A percentile compares a stretch with the other conserved stretches of the same genome.
These are phyloP conservation scores for Colletotrichum cuscutae DNA, from an alignment of 2,329 filamentous ascomycete genomes.

Conservation along the genomic window DNA sequence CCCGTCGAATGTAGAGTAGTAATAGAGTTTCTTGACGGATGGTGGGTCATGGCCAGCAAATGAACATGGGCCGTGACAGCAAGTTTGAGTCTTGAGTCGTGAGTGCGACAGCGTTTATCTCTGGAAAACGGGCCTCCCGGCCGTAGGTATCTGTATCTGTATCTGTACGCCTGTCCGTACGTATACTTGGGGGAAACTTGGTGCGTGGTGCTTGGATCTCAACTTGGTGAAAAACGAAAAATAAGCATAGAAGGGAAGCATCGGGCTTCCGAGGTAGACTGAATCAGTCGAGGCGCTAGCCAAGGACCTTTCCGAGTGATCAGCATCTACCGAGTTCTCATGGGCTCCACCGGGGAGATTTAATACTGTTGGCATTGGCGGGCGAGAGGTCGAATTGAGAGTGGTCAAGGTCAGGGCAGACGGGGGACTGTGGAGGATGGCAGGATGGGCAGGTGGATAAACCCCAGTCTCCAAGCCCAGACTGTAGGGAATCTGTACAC, in stretches of 20 bases:
- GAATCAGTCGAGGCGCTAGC: conserved; percentile 18
- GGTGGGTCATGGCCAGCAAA: neutral
- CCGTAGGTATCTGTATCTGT: neutral
- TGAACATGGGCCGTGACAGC: neutral
- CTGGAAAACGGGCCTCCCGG: neutral
- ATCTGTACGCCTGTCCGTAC: neutral
- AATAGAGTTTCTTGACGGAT: neutral
- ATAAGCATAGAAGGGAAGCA: conserved; percentile 7
- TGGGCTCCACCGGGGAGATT: conserved; percentile 26
- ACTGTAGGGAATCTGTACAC: neutral
- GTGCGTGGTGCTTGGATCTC: neutral
- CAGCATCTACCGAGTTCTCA: conserved; percentile 29
- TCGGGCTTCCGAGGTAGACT: conserved; percentile 12
- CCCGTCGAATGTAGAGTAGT: neutral
- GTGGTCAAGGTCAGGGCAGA: conserved; percentile 18
- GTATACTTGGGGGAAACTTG: too few species aligned
- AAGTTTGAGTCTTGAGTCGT: neutral
- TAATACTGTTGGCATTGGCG: conserved; percentile 30
- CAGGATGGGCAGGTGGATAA: neutral
- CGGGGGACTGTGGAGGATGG: conserved; percentile 23
- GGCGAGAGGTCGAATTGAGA: conserved; percentile 3
- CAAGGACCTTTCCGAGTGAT: conserved; percentile 29
- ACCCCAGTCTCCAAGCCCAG: neutral
- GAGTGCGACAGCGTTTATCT: neutral
- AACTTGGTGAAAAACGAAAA: neutral